These are phyloP conservation scores for Klebsormidium nitens DNA, from an alignment of 139 green algal species.

Conservation along the genomic window DNA sequence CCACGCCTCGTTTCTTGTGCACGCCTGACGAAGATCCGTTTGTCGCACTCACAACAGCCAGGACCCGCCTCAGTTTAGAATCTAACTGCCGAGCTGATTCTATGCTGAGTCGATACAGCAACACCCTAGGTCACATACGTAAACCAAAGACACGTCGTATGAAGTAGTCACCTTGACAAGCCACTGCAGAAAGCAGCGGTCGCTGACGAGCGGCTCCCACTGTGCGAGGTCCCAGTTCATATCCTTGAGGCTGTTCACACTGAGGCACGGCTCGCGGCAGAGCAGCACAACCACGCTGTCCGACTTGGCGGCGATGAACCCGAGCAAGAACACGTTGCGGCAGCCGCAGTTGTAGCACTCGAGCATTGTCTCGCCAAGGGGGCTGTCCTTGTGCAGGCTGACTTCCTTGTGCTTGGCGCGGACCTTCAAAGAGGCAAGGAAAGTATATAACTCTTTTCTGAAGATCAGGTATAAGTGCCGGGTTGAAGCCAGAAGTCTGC, in stretches of 20 bases:
- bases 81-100: too few relatives aligned
- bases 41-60: too few relatives aligned
- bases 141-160: too few relatives aligned
- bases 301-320: slow-evolving; percentile 83
- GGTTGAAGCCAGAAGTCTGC: background rate
- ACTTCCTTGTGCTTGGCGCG: slow-evolving; percentile 75
- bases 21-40: too few relatives aligned
- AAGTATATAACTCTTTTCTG: too few relatives aligned
- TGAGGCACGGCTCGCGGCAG: slow-evolving; percentile 66
- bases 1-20: too few relatives aligned
- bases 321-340: slow-evolving; percentile 92
- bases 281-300: slow-evolving; percentile 91
- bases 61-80: too few relatives aligned
- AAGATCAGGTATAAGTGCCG: background rate
- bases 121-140: too few relatives aligned
- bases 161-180: slow-evolving; percentile 72
- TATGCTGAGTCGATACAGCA: too few relatives aligned
- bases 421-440: slow-evolving; percentile 38
- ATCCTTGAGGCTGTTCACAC: slow-evolving; percentile 63
- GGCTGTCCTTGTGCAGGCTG: slow-evolving; percentile 81
- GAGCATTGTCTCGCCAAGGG: slow-evolving; percentile 86
- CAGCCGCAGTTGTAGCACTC: slow-evolving; percentile 91
- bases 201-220: slow-evolving; percentile 92
- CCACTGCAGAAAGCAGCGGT: slow-evolving; percentile 83
- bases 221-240: slow-evolving; percentile 69